Percentiles rank a stretch among this genome's conserved stretches.
Evolutionary conservation across 2,329 filamentous ascomycete species (phyloP).

Genomic region (Monosporascus cannonballus): DNA sequence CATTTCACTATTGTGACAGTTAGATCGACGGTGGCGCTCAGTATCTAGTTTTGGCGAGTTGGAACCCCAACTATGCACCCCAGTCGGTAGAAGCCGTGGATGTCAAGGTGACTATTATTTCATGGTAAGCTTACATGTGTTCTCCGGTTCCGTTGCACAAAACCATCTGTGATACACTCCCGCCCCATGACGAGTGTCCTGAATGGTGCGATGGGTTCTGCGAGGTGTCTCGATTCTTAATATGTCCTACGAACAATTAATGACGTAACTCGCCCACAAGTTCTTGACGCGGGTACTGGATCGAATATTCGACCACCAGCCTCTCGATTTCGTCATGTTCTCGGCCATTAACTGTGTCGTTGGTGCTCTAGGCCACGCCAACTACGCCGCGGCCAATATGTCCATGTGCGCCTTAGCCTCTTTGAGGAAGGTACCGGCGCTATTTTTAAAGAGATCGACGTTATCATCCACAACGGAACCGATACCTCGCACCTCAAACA

Average conservation of each 20-base stretch:
- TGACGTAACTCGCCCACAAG: slow-evolving; percentile 1
- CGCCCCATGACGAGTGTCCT: slow-evolving; percentile 14
- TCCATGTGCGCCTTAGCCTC: slow-evolving; percentile 18
- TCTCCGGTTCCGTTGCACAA: not conserved
- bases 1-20: slow-evolving; percentile 12
- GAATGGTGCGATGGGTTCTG: slow-evolving; percentile 20
- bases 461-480: not conserved
- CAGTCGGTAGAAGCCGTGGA: slow-evolving; percentile 2
- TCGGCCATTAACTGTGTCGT: no score
- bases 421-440: not conserved
- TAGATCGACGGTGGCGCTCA: slow-evolving; percentile 11
- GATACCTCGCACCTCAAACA: not conserved
- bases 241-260: slow-evolving; percentile 14
- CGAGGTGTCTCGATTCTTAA: slow-evolving; percentile 13
- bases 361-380: slow-evolving; percentile 36
- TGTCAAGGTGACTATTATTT: not conserved
- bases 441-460: not conserved
- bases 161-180: slow-evolving; percentile 6
- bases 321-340: no score
- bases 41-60: slow-evolving; percentile 11
- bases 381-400: slow-evolving; percentile 33
- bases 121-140: not conserved
- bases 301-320: no score
- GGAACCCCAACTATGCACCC: slow-evolving; percentile 3
- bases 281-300: no score